Conservation (phyloP, 139 green algal genomes). For the Haematococcus sp. region DNA sequence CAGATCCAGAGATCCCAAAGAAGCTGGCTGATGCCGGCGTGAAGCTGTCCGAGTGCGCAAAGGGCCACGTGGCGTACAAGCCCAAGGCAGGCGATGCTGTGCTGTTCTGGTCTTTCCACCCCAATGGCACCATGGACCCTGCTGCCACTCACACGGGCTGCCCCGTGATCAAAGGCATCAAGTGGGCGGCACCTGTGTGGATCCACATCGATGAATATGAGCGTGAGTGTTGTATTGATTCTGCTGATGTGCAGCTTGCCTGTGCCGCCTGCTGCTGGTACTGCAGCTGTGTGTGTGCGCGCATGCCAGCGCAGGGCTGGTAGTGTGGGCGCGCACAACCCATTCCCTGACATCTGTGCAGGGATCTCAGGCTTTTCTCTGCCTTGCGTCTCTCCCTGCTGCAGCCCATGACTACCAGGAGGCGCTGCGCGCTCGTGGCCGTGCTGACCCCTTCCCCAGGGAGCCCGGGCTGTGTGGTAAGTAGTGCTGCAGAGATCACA, state of each 20-base stretch:
- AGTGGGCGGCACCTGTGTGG: constrained; percentile 42
- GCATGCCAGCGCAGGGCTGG: not conserved
- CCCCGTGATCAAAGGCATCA: constrained; percentile 37
- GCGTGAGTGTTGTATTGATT: too few species aligned
- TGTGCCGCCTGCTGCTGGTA: not conserved
- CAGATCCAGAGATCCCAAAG: constrained; percentile 22
- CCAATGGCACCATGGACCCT: constrained; percentile 20
- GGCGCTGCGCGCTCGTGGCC: not conserved
- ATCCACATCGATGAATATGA: constrained; percentile 18
- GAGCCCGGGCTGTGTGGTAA: constrained; percentile 35
- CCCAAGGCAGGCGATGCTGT: constrained; percentile 62
- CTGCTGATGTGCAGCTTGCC: too few species aligned
- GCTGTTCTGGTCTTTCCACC: constrained; percentile 48
- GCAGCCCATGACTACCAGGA: not conserved
- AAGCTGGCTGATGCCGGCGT: constrained; percentile 18
- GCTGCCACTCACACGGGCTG: constrained; percentile 39
- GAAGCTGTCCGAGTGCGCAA: constrained; percentile 49
- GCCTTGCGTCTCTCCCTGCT: too few species aligned
- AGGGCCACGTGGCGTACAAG: constrained; percentile 55
- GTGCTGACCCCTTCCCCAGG: not conserved
- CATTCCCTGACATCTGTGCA: too few species aligned
- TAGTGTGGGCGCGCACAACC: too few species aligned
- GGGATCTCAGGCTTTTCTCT: too few species aligned
- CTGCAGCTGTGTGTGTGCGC: too few species aligned
- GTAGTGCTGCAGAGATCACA: too few species aligned